Evolutionary conservation across 1,139 yeast species (phyloP).

Genomic region (Lizanozyma gosingica): DNA sequence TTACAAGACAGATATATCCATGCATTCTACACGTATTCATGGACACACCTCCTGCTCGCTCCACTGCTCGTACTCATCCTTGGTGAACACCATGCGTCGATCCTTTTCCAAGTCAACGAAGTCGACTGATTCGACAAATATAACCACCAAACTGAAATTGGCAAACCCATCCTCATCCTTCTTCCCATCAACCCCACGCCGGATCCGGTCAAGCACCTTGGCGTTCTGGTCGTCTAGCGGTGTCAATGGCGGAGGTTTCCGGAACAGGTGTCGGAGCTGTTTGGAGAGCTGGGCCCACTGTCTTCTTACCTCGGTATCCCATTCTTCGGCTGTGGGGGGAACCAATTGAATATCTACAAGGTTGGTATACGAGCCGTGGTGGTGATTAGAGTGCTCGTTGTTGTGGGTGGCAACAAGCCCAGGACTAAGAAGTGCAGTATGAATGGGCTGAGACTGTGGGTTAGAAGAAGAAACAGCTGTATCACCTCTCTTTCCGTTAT

Average conservation of each 20-base stretch:
- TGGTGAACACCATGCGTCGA: slow-evolving; percentile 44
- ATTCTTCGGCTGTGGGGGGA: slow-evolving; percentile 55
- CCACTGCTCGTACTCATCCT: slow-evolving; percentile 59
- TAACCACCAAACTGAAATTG: slow-evolving; percentile 60
- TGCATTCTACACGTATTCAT: slow-evolving; percentile 11
- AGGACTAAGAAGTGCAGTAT: not conserved
- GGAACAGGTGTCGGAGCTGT: slow-evolving; percentile 51
- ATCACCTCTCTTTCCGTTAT: not conserved
- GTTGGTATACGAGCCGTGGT: slow-evolving; percentile 20
- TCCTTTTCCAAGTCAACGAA: slow-evolving; percentile 52
- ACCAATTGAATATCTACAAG: slow-evolving; percentile 21
- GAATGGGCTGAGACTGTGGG: slow-evolving; percentile 8
- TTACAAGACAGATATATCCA: too few relatives aligned
- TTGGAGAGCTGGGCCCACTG: slow-evolving; percentile 58
- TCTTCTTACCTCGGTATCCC: slow-evolving; percentile 53
- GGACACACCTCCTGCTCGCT: slow-evolving; percentile 74
- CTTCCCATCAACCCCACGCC: slow-evolving; percentile 79
- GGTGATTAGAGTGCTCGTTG: not conserved
- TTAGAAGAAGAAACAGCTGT: not conserved
- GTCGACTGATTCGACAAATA: slow-evolving; percentile 71
- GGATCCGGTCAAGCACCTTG: slow-evolving; percentile 56
- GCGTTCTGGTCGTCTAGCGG: slow-evolving; percentile 47
- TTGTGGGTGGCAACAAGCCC: not conserved
- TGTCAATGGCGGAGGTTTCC: slow-evolving; percentile 65
- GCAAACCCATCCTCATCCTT: slow-evolving; percentile 60